These are phyloP conservation scores for Achlya hypogyna DNA, from an alignment of 352 stramenopile species.

Conservation along the genomic window DNA sequence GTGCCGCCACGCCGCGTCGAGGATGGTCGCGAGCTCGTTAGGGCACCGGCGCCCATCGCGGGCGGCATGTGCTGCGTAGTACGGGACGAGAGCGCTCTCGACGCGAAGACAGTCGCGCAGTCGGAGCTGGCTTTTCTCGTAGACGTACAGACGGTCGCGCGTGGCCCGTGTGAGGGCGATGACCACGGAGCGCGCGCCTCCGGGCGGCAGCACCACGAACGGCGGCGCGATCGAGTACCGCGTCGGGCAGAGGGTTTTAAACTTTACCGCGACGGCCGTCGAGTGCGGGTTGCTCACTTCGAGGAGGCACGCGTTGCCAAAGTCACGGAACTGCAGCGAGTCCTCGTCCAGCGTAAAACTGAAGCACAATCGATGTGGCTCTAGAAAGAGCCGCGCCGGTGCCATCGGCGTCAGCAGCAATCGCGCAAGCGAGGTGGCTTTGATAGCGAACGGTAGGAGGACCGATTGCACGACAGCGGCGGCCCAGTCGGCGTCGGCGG, in stretches of 20 bases:
- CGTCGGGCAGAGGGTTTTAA: not conserved
- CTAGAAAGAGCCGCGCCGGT: not conserved
- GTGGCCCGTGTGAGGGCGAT: not conserved
- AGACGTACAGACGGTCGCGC: not conserved
- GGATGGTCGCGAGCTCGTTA: not conserved
- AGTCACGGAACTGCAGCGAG: not conserved
- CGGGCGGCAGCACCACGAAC: not conserved
- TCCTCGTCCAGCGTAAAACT: not conserved
- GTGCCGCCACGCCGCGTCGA: not conserved
- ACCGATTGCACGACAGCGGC: not conserved
- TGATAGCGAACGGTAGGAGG: not conserved
- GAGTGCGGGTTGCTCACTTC: not conserved
- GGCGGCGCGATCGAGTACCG: constrained; percentile 1
- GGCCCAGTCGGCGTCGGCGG: not conserved
- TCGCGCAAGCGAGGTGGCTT: not conserved
- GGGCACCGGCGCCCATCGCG: not conserved
- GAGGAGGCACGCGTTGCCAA: constrained; percentile 1
- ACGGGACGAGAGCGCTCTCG: not conserved
- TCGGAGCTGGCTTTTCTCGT: not conserved
- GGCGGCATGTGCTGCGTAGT: not conserved
- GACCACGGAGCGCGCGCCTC: not conserved
- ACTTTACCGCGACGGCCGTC: not conserved
- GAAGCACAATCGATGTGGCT: not conserved
- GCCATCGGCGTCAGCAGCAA: not conserved
- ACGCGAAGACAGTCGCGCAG: constrained; percentile 1